A percentile compares a stretch with the other conserved stretches of the same genome.
These are phyloP conservation scores for Melanomma pulvis-pyrius DNA, from an alignment of 495 filamentous ascomycete genomes.

Conservation along the genomic window DNA sequence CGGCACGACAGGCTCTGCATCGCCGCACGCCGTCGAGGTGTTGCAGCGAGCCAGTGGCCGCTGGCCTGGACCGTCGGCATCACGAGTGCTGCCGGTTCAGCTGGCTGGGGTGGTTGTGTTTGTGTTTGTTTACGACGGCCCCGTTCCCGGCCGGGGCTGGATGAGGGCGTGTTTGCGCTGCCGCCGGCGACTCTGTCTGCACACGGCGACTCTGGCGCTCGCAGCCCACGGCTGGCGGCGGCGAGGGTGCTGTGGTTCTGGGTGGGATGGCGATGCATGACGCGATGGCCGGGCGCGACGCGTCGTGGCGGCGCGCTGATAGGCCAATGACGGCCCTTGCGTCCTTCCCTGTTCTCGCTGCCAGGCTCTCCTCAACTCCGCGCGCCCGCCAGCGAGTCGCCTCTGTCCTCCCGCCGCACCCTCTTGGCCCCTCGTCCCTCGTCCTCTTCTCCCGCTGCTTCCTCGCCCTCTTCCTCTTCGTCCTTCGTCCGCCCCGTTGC, in stretches of 20 bases:
- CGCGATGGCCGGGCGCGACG: constrained; percentile 11
- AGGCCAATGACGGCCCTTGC: constrained; percentile 21
- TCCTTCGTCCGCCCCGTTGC: background rate
- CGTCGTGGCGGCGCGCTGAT: constrained; percentile 10
- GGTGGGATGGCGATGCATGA: background rate
- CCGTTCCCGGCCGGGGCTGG: background rate
- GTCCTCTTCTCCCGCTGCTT: background rate
- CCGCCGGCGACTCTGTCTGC: background rate
- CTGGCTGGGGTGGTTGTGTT: background rate
- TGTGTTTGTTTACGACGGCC: background rate
- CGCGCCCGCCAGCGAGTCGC: background rate
- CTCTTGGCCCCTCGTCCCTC: background rate
- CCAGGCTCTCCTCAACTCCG: background rate
- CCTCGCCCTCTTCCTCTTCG: background rate
- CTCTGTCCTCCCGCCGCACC: background rate
- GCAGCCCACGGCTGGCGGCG: background rate
- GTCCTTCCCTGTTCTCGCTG: background rate
- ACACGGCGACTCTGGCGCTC: background rate
- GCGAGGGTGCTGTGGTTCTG: background rate
- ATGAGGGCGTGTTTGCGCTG: too few relatives aligned
- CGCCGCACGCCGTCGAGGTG: background rate
- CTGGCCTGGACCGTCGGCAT: too few relatives aligned
- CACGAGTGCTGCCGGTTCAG: background rate
- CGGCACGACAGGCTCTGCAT: constrained; percentile 8
- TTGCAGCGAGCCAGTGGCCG: constrained; percentile 6